A percentile compares a stretch with the other conserved stretches of the same genome.
These are phyloP conservation scores for Psidium friedrichsthalianum DNA, from an alignment of 345 rosid species.

Conservation along the genomic window DNA sequence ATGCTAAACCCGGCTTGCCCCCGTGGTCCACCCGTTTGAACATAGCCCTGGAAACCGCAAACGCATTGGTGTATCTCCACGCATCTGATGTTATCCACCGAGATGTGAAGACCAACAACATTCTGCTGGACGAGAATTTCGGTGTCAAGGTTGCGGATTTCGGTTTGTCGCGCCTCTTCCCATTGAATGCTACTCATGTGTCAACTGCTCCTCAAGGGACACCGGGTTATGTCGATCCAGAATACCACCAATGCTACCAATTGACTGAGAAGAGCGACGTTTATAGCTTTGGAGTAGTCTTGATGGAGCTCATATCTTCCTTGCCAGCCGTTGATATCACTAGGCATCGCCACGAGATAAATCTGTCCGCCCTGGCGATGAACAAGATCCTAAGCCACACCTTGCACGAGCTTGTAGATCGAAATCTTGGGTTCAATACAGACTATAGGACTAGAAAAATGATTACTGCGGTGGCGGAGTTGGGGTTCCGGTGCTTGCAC, in stretches of 20 bases:
- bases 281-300: constrained; percentile 61
- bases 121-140: constrained; percentile 66
- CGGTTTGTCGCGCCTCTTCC: constrained; percentile 81
- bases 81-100: constrained; percentile 70
- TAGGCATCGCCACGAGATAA: constrained; percentile 72
- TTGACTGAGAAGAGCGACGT: constrained; percentile 85
- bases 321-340: constrained; percentile 84
- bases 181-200: constrained; percentile 53
- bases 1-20: constrained; percentile 49
- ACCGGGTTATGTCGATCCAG: constrained; percentile 93
- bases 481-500: constrained; percentile 81
- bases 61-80: constrained; percentile 71
- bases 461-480: constrained; percentile 65
- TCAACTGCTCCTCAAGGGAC: constrained; percentile 96
- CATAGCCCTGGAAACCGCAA: constrained; percentile 80
- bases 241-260: constrained; percentile 78
- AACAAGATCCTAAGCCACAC: constrained; percentile 55
- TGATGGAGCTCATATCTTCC: constrained; percentile 63
- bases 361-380: constrained; percentile 64
- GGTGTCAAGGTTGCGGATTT: constrained; percentile 91
- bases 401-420: constrained; percentile 64
- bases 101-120: constrained; percentile 83
- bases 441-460: constrained; percentile 30
- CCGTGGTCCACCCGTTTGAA: constrained; percentile 60
- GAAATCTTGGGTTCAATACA: constrained; percentile 51